Evolutionary conservation across 192 early-diverging fungal genomes (phyloP).

Genomic region (Coemansia sp.): DNA sequence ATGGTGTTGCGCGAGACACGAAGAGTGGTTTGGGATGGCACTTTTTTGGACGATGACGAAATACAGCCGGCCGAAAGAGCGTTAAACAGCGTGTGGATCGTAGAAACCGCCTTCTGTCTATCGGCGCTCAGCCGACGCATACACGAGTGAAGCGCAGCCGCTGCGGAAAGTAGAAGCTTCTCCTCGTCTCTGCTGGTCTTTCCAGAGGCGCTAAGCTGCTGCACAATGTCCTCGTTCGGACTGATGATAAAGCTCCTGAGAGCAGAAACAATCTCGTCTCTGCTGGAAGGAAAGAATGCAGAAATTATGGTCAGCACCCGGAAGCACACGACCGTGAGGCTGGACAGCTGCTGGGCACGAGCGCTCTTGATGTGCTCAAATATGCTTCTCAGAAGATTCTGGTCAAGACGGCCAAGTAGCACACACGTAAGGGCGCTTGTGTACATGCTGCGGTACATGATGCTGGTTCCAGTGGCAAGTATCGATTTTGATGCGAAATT

Average conservation of each 20-base stretch:
- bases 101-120: conserved; percentile 19
- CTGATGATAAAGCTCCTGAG: conserved; percentile 31
- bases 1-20: conserved; percentile 47
- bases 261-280: conserved; percentile 14
- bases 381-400: conserved; percentile 16
- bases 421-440: conserved; percentile 30
- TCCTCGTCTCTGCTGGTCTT: conserved; percentile 13
- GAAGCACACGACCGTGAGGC: conserved; percentile 39
- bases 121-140: conserved; percentile 1
- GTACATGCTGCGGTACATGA: conserved; percentile 39
- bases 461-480: conserved; percentile 14
- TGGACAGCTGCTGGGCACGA: conserved; percentile 20
- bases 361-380: conserved; percentile 34
- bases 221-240: conserved; percentile 24
- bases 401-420: conserved; percentile 27
- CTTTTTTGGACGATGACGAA: background rate
- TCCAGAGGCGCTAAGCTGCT: conserved; percentile 15
- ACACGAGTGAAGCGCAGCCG: conserved; percentile 32
- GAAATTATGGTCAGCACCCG: conserved; percentile 38
- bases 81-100: conserved; percentile 42
- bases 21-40: conserved; percentile 4
- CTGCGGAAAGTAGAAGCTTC: conserved; percentile 28
- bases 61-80: conserved; percentile 28
- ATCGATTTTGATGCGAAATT: conserved; percentile 3
- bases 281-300: conserved; percentile 28